Base-by-base conservation (phyloP, 345 rosid species). In the Populus deltoides region DNA sequence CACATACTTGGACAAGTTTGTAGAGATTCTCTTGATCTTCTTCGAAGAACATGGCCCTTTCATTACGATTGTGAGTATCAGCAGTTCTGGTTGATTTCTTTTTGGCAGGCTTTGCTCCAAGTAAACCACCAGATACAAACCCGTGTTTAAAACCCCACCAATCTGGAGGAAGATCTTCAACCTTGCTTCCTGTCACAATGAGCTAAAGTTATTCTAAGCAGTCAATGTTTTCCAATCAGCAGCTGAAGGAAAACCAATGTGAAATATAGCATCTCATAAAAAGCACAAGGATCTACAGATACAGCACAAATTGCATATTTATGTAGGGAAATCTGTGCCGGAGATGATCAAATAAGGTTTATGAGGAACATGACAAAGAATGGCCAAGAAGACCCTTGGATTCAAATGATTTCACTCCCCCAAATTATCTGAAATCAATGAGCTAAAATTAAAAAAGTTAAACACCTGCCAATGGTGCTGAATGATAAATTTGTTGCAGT, bases 1-100 rank as follows among this genome's bases (percentile, higher is more conserved):
- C 81, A 59, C 85, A 33, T 86, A 93, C 99, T 85, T 96, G 99
- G 69, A 92, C 98, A 81, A 94, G 87, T 49, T 96, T 92, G 86
- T 96, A 96, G 35, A 94, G 97, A 85, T 92, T 92, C 92, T 93
- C 99, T 86, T 96, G 99, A 85, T 94, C 99, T 70, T 94, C 90
- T 88, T 96, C 99, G 73, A 74, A 83, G 82, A 96, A 96, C 65
- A 82, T 86, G 77, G 81, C 86, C 80, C 99, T 92, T 87, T 84
- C 77, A 18, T 73, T 77, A 76, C 41, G 25, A 25, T 81, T 80
- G 38, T 78, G 77, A 80, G 83, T 63, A 65, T 83, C 84, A 74
- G 83, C 86, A 45, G 73, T 75, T 39, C 75, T 77, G 22, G 18
- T 74, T 67, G 85, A 82, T 78, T 88, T 94, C 87, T 78, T 92